A percentile compares a stretch with the other conserved stretches of the same genome.
phyloP scores from a whole-genome alignment of 2,329 filamentous ascomycete genomes.

The Colletotrichum chrysophilum region DNA sequence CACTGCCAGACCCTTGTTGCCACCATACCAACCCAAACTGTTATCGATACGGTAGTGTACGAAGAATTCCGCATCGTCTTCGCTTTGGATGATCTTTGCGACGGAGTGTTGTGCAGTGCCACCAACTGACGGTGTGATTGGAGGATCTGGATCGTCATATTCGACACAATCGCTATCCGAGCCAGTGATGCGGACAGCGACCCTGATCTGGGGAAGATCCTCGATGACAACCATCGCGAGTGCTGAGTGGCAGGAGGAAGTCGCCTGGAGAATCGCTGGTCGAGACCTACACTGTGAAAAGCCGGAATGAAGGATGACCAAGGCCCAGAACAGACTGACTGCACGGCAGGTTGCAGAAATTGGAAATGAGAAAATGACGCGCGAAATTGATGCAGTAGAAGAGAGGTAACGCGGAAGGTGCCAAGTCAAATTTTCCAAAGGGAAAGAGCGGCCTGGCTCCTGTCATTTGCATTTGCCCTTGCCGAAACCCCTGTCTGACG shows the following conservation, averaged over 20 bases:
- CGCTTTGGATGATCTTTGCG: neutral
- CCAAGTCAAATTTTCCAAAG: neutral
- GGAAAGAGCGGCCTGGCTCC: neutral
- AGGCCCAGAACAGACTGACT: neutral
- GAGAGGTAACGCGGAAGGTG: neutral
- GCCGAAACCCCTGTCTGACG: neutral
- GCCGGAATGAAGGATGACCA: neutral
- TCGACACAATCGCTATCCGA: neutral
- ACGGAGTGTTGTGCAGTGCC: neutral
- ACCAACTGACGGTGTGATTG: fast-evolving
- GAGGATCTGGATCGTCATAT: neutral
- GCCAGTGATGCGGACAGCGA: neutral
- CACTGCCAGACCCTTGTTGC: fast-evolving
- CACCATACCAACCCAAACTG: neutral
- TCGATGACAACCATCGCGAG: conserved; percentile 8
- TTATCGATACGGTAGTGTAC: neutral
- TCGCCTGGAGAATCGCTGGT: neutral
- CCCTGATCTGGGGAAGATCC: neutral
- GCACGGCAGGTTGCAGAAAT: neutral
- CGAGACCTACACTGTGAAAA: neutral
- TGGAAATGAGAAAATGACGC: neutral
- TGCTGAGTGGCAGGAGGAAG: neutral
- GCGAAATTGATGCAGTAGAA: neutral
- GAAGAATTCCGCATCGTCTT: neutral
- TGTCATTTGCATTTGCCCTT: neutral